Conservation (phyloP, 306 rosid species). For the Adenanthera pavonina region DNA sequence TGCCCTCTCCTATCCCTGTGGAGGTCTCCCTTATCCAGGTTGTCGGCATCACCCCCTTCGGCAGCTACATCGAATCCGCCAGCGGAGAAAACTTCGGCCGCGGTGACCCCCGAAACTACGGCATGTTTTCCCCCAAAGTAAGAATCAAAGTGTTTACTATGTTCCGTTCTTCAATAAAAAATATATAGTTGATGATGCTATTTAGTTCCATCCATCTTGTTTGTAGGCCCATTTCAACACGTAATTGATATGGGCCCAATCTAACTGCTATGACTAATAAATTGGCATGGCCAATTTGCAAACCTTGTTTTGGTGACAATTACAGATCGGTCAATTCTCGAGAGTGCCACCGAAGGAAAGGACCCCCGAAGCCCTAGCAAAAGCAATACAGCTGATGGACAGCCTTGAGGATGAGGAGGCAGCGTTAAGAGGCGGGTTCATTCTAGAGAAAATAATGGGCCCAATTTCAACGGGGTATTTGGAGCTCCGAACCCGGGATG, state of each 20-base stretch:
- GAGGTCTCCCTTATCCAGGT: constrained; percentile 50
- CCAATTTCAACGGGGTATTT: constrained; percentile 67
- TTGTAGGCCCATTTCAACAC: not conserved
- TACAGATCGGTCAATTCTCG: constrained; percentile 44
- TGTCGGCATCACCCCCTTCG: constrained; percentile 42
- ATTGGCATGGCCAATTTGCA: no score
- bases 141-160: not conserved
- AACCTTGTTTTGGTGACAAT: not conserved
- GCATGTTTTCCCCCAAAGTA: constrained; percentile 63
- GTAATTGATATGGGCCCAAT: not conserved
- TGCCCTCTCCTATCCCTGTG: constrained; percentile 67
- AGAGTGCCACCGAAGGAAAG: constrained; percentile 47
- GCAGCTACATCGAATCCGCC: constrained; percentile 70
- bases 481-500: constrained; percentile 61
- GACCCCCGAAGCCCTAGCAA: constrained; percentile 65
- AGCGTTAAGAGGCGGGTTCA: constrained; percentile 71
- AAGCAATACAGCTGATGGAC: constrained; percentile 51
- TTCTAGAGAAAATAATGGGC: constrained; percentile 70
- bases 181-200: no score
- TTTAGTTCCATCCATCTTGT: no score
- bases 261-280: not conserved
- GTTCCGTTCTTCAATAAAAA: not conserved
- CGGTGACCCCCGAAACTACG: constrained; percentile 47
- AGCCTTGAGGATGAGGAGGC: constrained; percentile 46
- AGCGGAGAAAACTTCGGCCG: constrained; percentile 63